Base-by-base conservation (phyloP, 1,284 basidiomycete genomes). In the Singerocomus inundabilis region DNA sequence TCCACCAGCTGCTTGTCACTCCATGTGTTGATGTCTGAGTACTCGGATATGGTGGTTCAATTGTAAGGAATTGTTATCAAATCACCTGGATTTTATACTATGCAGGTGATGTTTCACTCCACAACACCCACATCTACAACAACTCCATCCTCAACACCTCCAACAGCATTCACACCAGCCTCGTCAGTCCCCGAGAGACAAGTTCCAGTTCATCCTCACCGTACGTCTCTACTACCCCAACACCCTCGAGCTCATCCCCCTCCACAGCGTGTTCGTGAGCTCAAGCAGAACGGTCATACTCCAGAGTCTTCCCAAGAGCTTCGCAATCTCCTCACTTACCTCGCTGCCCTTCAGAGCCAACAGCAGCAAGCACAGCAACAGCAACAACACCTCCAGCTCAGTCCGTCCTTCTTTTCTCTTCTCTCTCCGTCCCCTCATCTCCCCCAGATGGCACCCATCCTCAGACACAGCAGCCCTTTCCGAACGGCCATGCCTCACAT, bases 211-310 rank as follows among this genome's bases (percentile, higher is more conserved):
- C 48, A 50, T 66, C 40, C 42, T 63, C 37, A 24, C 44, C 44
- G 64, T 64, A n/a, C 33, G 61, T 51, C 3, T 12, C 7, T 6
- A 10, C 4, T 10, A 21, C 35, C 5, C 15, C 1, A 1, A 0
- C 1, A 6, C 6, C 7, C 11, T 2, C 29, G 13, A n/a, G 8
- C 44, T 39, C 36, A 51, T 32, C 4, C 16, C 26, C 15, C 2
- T 13, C 1, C 24, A 49, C 46, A 67, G 64, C 65, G 64, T 12
- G 56, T 68, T 1, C 64, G 60, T 6, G 67, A 69, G 18, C 62
- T 67, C 49, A 70, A 56, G 34, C 68, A 67, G 32, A 52, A 55
- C 16, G 68, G 64, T 2, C 64, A 64, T 31, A 67, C 67, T 2
- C 57, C 67, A 30, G 64, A 67, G 32, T 52, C 67, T 0, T 69